Evolutionary conservation across 306 rosid species (phyloP).

Genomic region (Fragaria vesca): DNA sequence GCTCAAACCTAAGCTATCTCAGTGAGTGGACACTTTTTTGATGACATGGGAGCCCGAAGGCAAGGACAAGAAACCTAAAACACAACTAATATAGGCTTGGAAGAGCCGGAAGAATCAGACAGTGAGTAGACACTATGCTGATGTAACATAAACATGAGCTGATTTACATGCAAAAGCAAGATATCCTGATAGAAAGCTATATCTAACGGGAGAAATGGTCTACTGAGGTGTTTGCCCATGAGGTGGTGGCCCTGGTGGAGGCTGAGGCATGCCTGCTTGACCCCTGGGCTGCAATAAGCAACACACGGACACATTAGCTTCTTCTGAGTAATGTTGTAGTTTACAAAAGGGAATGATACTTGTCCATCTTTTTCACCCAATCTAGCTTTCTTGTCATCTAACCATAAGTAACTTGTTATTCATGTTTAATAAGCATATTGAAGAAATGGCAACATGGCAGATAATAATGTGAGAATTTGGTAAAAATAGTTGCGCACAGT

Average conservation of each 20-base stretch:
- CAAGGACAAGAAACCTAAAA: too few relatives aligned
- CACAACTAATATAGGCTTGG: too few relatives aligned
- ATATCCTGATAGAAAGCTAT: neutral
- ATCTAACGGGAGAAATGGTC: constrained; percentile 1
- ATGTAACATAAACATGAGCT: neutral
- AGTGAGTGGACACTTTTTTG: neutral
- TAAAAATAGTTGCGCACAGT: neutral
- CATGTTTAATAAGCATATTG: neutral
- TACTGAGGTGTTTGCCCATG: constrained; percentile 69
- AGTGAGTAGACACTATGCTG: neutral
- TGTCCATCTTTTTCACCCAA: neutral
- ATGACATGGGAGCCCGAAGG: too few relatives aligned
- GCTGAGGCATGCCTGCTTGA: constrained; percentile 78
- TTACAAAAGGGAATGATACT: neutral
- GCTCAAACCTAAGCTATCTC: neutral
- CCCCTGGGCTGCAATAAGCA: constrained; percentile 58
- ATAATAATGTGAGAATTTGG: neutral
- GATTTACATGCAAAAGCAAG: neutral
- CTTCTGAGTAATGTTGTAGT: neutral
- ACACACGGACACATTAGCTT: constrained; percentile 11
- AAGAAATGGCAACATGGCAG: neutral
- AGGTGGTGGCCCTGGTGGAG: constrained; percentile 44
- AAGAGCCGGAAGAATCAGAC: too few relatives aligned
- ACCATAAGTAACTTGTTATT: neutral
- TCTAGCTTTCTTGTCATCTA: neutral